These are phyloP conservation scores for Juglanconis sp. DNA, from an alignment of 2,329 filamentous ascomycete species.

Conservation along the genomic window DNA sequence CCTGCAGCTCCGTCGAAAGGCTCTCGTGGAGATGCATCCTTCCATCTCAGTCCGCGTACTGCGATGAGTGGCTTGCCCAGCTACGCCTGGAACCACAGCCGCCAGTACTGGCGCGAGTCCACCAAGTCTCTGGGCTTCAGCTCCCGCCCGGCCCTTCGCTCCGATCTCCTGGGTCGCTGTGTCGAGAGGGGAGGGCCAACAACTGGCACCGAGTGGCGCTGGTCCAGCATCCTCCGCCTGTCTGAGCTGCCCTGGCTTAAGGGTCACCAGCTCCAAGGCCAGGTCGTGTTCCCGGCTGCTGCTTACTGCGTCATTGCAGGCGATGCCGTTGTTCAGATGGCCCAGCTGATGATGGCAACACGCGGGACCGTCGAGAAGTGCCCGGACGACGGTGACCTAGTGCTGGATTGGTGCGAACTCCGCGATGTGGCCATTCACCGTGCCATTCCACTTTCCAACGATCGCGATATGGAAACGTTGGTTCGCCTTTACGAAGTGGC, in stretches of 20 bases:
- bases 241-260: slow-evolving; percentile 35
- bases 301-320: slow-evolving; percentile 13
- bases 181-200: background rate
- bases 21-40: slow-evolving; percentile 19
- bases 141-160: background rate
- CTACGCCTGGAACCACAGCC: slow-evolving; percentile 17
- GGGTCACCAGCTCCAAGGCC: slow-evolving; percentile 32
- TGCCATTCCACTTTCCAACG: too few relatives aligned
- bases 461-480: too few relatives aligned
- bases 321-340: too few relatives aligned
- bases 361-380: too few relatives aligned
- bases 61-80: slow-evolving; percentile 12
- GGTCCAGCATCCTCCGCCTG: slow-evolving; percentile 24
- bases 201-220: slow-evolving; percentile 19
- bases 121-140: slow-evolving; percentile 3
- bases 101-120: slow-evolving; percentile 13
- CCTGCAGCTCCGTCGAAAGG: too few relatives aligned
- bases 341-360: too few relatives aligned
- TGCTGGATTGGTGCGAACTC: too few relatives aligned
- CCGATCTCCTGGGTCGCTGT: slow-evolving; percentile 7
- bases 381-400: too few relatives aligned
- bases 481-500: too few relatives aligned
- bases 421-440: too few relatives aligned
- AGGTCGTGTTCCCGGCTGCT: slow-evolving; percentile 36
- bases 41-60: background rate